Conservation (phyloP, 1,139 yeast genomes). For the Saccharomyces uvarum region DNA sequence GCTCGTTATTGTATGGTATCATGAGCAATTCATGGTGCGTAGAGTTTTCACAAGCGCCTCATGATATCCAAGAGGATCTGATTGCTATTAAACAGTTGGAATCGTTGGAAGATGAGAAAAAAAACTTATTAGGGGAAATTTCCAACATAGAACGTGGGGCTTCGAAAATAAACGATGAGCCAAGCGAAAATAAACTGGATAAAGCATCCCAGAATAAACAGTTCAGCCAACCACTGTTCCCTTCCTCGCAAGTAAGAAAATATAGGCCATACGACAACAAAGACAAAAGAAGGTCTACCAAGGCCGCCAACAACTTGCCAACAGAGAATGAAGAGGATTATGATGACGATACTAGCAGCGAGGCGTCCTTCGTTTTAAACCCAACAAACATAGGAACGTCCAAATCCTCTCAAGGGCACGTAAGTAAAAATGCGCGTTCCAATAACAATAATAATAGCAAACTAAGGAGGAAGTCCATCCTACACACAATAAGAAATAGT, state of each 20-base stretch:
- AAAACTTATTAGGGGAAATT: slow-evolving; percentile 13
- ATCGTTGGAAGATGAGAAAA: slow-evolving; percentile 17
- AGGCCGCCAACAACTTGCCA: background rate
- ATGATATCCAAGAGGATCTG: slow-evolving; percentile 23
- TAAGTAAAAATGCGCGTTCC: background rate
- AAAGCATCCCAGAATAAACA: background rate
- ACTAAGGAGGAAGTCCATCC: slow-evolving; percentile 28
- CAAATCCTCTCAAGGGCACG: slow-evolving; percentile 3
- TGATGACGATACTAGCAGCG: slow-evolving; percentile 30
- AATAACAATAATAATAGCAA: slow-evolving; percentile 10
- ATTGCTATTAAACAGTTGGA: slow-evolving; percentile 16
- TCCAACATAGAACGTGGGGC: slow-evolving; percentile 7
- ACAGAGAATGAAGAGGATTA: slow-evolving; percentile 7
- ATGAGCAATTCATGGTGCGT: slow-evolving; percentile 62
- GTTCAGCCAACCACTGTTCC: slow-evolving; percentile 10
- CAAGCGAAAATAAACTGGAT: slow-evolving; percentile 2
- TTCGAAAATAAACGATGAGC: background rate
- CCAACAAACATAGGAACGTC: slow-evolving; percentile 15
- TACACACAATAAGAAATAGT: slow-evolving; percentile 29
- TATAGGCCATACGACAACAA: background rate
- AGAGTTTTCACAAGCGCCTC: slow-evolving; percentile 37
- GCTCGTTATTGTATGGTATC: slow-evolving; percentile 54
- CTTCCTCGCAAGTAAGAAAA: slow-evolving; percentile 3
- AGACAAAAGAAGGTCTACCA: background rate
- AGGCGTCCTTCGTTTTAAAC: slow-evolving; percentile 31